Evolutionary conservation across 1,284 basidiomycete genomes (phyloP), one percentile per base, ranked within the genome.

Genomic region (Butyriboletus appendiculatus): DNA sequence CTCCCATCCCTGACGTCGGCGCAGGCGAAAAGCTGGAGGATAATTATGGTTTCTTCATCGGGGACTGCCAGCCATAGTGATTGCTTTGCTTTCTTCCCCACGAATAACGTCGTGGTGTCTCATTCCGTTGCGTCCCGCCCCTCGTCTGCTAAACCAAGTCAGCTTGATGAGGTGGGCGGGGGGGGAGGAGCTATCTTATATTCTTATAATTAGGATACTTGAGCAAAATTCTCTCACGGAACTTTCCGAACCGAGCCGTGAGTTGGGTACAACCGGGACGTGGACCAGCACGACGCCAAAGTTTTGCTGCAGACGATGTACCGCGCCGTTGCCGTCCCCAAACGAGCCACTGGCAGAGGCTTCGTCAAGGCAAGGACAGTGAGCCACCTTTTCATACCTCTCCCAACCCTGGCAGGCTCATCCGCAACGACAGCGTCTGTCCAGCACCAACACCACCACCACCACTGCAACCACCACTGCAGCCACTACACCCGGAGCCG

Each of bases 281-380:
- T 4, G 18, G 28, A 9, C 10, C 18, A 41, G 15, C 10, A 16
- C 41, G 41, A 42, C 41, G 11, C 24, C 16, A 28, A 41, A 45
- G 30, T 16, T 39, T 55, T 39, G 26, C 32, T 41, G 32, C 26
- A 24, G 48, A 59, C 50, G 43, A 87, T 87, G 84, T 79, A 85
- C 76, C 81, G 83, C 69, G 77, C 76, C 63, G 70, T 83, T 62
- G 73, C 79, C 71, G 75, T 80, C 60, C 75, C 79, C 50, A 80
- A 79, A 72, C 78, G 77, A 58, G 73, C 76, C 59, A 73, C 76
- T 55, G 75, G 76, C 54, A 75, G 77, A 66, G 75, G 72, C 54
- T 65, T 74, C 55, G 72, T 80, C 50, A 76, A 77, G 66, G 76
- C 79, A 52, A 71, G 80, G 71, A 77, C 84, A 61, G 86, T 87